Percentiles rank a stretch among this genome's conserved stretches.
phyloP scores from a whole-genome alignment of 2,329 filamentous ascomycete genomes.

The Pyricularia sp. region DNA sequence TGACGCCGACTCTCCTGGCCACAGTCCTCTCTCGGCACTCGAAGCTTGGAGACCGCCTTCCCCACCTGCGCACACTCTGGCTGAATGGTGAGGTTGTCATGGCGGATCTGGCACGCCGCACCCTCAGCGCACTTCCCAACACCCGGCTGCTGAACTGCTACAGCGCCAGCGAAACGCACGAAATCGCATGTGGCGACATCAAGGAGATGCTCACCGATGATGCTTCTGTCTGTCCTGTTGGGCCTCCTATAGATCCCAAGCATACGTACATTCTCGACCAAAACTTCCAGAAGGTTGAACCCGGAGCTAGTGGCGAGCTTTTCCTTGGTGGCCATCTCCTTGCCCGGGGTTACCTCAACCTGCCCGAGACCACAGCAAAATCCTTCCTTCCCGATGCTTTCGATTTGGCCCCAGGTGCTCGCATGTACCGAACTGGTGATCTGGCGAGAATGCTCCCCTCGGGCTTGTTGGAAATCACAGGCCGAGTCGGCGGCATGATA shows the following conservation, averaged over 20 bases:
- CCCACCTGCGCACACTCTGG: slow-evolving; percentile 59
- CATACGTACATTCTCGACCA: neutral
- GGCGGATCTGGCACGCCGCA: slow-evolving; percentile 58
- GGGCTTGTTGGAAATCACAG: slow-evolving; percentile 61
- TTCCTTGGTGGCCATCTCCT: slow-evolving; percentile 63
- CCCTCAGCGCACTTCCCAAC: slow-evolving; percentile 53
- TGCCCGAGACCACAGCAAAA: slow-evolving; percentile 63
- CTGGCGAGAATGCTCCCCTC: slow-evolving; percentile 53
- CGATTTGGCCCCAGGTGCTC: slow-evolving; percentile 40
- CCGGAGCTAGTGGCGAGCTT: slow-evolving; percentile 22
- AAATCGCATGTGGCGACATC: slow-evolving; percentile 67
- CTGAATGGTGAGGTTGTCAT: slow-evolving; percentile 75
- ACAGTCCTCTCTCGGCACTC: slow-evolving; percentile 60
- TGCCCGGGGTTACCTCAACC: slow-evolving; percentile 65
- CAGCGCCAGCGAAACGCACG: slow-evolving; percentile 71
- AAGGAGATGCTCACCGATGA: slow-evolving; percentile 20
- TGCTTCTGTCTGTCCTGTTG: neutral
- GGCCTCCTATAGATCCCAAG: neutral
- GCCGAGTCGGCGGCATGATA: slow-evolving; percentile 67
- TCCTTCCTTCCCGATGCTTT: slow-evolving; percentile 58
- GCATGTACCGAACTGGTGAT: slow-evolving; percentile 67
- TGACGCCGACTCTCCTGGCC: slow-evolving; percentile 69
- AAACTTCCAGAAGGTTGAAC: neutral
- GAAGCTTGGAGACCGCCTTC: slow-evolving; percentile 48
- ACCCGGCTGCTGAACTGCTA: slow-evolving; percentile 66